These are phyloP conservation scores for Jatropha multifida DNA, from an alignment of 441 rosid genomes.

Conservation along the genomic window DNA sequence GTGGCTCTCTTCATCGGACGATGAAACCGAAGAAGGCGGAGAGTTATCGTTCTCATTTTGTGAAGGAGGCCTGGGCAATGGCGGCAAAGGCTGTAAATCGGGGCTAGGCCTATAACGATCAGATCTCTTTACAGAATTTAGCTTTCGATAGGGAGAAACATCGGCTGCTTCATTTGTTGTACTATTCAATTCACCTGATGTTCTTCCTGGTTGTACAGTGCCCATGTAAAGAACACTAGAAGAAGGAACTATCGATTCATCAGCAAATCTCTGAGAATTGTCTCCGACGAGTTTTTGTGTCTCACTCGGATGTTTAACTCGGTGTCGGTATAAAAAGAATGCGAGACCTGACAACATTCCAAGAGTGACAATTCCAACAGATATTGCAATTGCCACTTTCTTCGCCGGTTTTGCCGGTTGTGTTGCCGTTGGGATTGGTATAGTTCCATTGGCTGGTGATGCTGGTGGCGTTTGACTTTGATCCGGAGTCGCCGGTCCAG, in stretches of 20 bases:
- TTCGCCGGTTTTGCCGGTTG: slow-evolving; percentile 74
- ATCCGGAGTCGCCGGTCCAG: slow-evolving; percentile 42
- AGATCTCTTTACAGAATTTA: slow-evolving; percentile 65
- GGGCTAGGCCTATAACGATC: slow-evolving; percentile 94
- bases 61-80: slow-evolving; percentile 51
- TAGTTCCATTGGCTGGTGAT: slow-evolving; percentile 49
- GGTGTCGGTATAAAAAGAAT: slow-evolving; percentile 82
- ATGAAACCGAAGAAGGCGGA: slow-evolving; percentile 36
- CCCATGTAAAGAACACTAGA: slow-evolving; percentile 87
- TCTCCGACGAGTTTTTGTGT: slow-evolving; percentile 69
- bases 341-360: slow-evolving; percentile 93
- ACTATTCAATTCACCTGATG: slow-evolving; percentile 45
- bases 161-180: slow-evolving; percentile 34
- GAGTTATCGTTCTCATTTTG: slow-evolving; percentile 41
- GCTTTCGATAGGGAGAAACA: slow-evolving; percentile 72
- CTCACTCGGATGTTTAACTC: slow-evolving; percentile 56
- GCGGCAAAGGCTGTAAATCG: slow-evolving; percentile 90
- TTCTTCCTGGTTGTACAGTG: slow-evolving; percentile 68
- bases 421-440: slow-evolving; percentile 65
- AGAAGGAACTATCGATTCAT: slow-evolving; percentile 60
- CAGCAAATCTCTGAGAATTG: slow-evolving; percentile 48
- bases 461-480: slow-evolving; percentile 50
- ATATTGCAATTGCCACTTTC: slow-evolving; percentile 77
- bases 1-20: slow-evolving; percentile 63
- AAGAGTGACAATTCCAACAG: slow-evolving; percentile 89